Evolutionary conservation across 2,329 filamentous ascomycete genomes (phyloP).

Genomic region (Penicillium sp.): DNA sequence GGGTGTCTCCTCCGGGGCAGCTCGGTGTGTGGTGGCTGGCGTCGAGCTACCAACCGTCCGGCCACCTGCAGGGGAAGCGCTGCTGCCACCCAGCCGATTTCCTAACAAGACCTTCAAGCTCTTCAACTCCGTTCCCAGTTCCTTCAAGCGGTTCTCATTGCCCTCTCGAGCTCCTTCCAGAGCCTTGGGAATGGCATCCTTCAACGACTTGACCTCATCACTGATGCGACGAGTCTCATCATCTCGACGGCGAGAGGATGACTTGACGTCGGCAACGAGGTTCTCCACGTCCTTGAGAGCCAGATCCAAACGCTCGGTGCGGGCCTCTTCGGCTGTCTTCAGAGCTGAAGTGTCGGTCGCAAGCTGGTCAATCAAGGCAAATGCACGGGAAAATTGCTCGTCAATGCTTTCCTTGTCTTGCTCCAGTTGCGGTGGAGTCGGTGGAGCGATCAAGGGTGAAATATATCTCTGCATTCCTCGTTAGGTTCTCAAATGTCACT

Average conservation of each 20-base stretch:
- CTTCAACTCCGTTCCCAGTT: conserved; percentile 80
- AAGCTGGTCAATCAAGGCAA: conserved; percentile 84
- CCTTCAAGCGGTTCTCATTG: conserved; percentile 72
- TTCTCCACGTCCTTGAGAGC: conserved; percentile 78
- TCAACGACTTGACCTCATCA: conserved; percentile 76
- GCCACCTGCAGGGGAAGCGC: conserved; percentile 29
- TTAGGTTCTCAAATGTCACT: conserved; percentile 10
- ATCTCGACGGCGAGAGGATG: conserved; percentile 71
- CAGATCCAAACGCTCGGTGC: conserved; percentile 75
- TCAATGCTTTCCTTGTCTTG: conserved; percentile 91
- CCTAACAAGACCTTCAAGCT: conserved; percentile 83
- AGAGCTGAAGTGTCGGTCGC: conserved; percentile 82
- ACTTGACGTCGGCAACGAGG: conserved; percentile 74
- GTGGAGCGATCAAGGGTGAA: conserved; percentile 81
- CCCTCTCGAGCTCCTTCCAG: conserved; percentile 80
- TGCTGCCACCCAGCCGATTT: conserved; percentile 50
- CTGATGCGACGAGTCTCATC: conserved; percentile 81
- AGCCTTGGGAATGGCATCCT: conserved; percentile 80
- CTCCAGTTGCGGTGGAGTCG: conserved; percentile 86
- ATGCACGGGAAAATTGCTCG: conserved; percentile 87
- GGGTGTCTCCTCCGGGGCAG: not conserved
- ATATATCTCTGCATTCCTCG: conserved; percentile 67
- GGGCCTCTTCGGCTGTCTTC: conserved; percentile 77
- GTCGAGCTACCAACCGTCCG: conserved; percentile 26
- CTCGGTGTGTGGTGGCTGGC: conserved; percentile 17